These are phyloP conservation scores for Trichoderma erinaceum DNA, from an alignment of 495 filamentous ascomycete genomes.

Conservation along the genomic window DNA sequence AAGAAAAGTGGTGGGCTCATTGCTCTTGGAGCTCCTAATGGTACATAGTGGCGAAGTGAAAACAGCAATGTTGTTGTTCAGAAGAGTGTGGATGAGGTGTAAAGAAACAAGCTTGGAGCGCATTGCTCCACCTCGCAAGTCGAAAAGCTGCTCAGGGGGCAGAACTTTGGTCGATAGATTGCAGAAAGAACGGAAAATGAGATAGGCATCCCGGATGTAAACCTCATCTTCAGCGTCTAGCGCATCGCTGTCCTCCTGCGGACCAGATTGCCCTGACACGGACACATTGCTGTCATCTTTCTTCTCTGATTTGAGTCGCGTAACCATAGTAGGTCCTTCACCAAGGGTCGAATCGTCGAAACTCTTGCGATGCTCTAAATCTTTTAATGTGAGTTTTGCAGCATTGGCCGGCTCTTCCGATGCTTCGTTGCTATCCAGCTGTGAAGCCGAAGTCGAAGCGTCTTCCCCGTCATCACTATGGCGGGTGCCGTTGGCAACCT, in stretches of 20 bases:
- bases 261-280: constrained; percentile 47
- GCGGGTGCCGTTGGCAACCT: constrained; percentile 28
- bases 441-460: constrained; percentile 41
- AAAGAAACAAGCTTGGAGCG: constrained; percentile 92
- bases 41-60: constrained; percentile 86
- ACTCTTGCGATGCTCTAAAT: constrained; percentile 86
- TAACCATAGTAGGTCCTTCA: constrained; percentile 91
- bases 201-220: constrained; percentile 90
- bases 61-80: constrained; percentile 82
- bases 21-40: constrained; percentile 76
- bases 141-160: constrained; percentile 81
- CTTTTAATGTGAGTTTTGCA: constrained; percentile 88
- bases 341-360: constrained; percentile 88
- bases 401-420: constrained; percentile 27
- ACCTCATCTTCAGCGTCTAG: constrained; percentile 91
- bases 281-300: constrained; percentile 51
- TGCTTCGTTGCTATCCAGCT: constrained; percentile 45
- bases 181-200: constrained; percentile 96
- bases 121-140: constrained; percentile 91
- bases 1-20: constrained; percentile 83
- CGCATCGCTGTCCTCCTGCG: constrained; percentile 51
- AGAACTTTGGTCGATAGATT: constrained; percentile 91
- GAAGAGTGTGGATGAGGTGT: constrained; percentile 85
- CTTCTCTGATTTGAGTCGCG: constrained; percentile 58
- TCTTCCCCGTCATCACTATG: constrained; percentile 31